phyloP scores from a whole-genome alignment of 2,329 filamentous ascomycete genomes.

The Claviceps sp. region DNA sequence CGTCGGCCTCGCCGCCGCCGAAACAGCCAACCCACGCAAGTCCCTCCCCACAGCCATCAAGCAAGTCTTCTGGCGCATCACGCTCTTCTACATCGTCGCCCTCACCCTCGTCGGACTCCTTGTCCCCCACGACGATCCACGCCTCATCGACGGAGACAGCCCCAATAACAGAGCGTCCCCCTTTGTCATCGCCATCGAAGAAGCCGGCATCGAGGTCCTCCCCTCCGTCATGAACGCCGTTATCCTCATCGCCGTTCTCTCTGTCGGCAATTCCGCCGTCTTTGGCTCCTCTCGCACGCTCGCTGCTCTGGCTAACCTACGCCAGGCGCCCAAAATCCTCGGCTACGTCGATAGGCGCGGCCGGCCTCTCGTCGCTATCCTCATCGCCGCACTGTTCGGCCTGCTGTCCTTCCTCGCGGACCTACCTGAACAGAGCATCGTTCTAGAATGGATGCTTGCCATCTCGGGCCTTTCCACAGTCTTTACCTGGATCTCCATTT shows the following conservation, averaged over 20 bases:
- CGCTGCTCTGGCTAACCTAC: conserved; percentile 77
- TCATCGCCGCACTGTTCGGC: conserved; percentile 52
- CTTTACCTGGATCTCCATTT: conserved; percentile 76
- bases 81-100: conserved; percentile 77
- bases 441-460: conserved; percentile 70
- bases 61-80: conserved; percentile 91
- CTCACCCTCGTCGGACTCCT: conserved; percentile 70
- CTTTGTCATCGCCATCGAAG: conserved; percentile 83
- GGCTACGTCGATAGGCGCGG: conserved; percentile 74
- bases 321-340: conserved; percentile 64
- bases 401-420: conserved; percentile 64
- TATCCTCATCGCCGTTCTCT: conserved; percentile 79
- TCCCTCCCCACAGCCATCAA: conserved; percentile 78
- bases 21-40: conserved; percentile 67
- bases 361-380: conserved; percentile 63
- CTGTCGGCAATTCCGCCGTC: conserved; percentile 81
- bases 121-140: conserved; percentile 56
- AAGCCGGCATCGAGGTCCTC: conserved; percentile 67
- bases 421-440: conserved; percentile 40
- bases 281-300: conserved; percentile 87
- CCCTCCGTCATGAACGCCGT: conserved; percentile 91
- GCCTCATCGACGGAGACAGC: conserved; percentile 45
- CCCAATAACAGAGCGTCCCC: conserved; percentile 66
- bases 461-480: conserved; percentile 60
- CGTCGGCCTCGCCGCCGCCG: conserved; percentile 63